These are phyloP conservation scores for Cystobasidiopsis lactophilus DNA, from an alignment of 768 basidiomycete species.

Conservation along the genomic window DNA sequence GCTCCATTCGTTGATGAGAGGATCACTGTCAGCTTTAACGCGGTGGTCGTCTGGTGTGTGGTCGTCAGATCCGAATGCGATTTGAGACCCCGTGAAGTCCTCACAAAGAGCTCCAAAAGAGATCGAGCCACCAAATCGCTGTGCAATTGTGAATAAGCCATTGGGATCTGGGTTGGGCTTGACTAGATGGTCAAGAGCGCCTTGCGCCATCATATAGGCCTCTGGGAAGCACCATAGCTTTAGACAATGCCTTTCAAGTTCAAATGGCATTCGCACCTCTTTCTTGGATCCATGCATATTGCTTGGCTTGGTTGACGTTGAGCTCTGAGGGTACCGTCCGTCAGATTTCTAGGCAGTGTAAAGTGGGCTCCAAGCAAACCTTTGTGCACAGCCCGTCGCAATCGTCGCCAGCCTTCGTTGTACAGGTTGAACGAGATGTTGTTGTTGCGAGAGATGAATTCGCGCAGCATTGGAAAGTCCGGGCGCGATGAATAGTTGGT, in stretches of 20 bases:
- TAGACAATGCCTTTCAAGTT: too few relatives aligned
- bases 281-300: neutral
- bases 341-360: too few relatives aligned
- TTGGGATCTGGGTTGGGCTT: neutral
- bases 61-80: too few relatives aligned
- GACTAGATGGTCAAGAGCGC: neutral
- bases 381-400: too few relatives aligned
- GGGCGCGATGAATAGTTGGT: conserved; percentile 10
- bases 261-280: neutral
- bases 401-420: too few relatives aligned
- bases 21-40: neutral
- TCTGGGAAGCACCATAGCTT: neutral
- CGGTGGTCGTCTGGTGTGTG: neutral
- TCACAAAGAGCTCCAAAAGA: neutral
- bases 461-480: neutral
- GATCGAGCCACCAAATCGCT: neutral
- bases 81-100: too few relatives aligned
- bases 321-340: neutral
- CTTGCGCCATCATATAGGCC: neutral
- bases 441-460: neutral
- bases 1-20: neutral
- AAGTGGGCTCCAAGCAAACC: too few relatives aligned
- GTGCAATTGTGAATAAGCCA: neutral
- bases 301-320: neutral
- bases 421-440: neutral